These are phyloP conservation scores for Lithospermum erythrorhizon DNA, from an alignment of 257 asterid species.

Conservation along the genomic window DNA sequence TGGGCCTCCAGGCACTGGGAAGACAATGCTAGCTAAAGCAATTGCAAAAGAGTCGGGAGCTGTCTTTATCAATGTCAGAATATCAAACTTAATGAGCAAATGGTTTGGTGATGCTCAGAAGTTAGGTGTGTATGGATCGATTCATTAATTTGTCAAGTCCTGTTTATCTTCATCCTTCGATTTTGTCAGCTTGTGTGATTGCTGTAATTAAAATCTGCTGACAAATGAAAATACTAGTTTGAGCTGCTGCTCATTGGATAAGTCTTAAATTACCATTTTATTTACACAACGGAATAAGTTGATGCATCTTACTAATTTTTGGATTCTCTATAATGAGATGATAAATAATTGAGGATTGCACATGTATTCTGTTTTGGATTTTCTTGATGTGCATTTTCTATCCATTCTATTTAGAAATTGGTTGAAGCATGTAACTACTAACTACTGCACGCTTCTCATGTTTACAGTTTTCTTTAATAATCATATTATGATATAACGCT, in stretches of 20 bases:
- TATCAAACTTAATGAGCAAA: conserved; percentile 92
- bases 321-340: too few relatives aligned
- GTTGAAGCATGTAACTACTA: not conserved
- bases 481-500: not conserved
- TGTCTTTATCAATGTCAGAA: conserved; percentile 71
- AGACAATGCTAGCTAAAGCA: conserved; percentile 99
- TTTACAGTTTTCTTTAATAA: not conserved
- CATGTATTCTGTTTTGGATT: not conserved
- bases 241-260: too few relatives aligned
- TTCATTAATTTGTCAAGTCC: conserved; percentile 4
- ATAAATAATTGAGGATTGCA: not conserved
- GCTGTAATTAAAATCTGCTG: not conserved
- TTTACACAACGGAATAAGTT: too few relatives aligned
- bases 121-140: conserved; percentile 40
- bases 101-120: conserved; percentile 99
- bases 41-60: conserved; percentile 95
- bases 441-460: not conserved
- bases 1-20: conserved; percentile 99
- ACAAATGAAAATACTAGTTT: too few relatives aligned
- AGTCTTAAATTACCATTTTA: too few relatives aligned
- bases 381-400: not conserved
- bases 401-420: not conserved
- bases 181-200: not conserved
- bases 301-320: too few relatives aligned
- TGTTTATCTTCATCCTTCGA: not conserved